Percentiles rank a stretch among this genome's conserved stretches.
phyloP scores from a whole-genome alignment of 2,329 filamentous ascomycete genomes.

The Verticillium zaregamsianum region DNA sequence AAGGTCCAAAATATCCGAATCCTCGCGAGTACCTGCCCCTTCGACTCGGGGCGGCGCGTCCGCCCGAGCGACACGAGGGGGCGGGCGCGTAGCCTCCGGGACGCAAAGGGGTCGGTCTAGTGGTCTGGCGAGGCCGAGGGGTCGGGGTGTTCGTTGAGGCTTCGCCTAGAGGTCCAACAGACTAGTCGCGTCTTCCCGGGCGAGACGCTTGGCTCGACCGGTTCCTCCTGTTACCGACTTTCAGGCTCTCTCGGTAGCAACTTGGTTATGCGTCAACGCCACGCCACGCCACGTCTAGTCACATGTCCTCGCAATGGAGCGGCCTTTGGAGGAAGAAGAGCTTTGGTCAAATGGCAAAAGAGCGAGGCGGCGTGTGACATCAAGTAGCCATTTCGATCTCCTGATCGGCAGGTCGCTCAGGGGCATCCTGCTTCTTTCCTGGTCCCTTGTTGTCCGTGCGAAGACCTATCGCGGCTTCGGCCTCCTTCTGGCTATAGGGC shows the following conservation, averaged over 20 bases:
- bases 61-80: conserved; percentile 17
- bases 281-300: background rate
- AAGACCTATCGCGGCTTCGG: conserved; percentile 74
- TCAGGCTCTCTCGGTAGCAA: background rate
- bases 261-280: background rate
- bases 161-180: background rate
- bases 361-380: background rate
- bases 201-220: background rate
- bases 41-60: conserved; percentile 32
- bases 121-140: conserved; percentile 41
- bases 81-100: conserved; percentile 21
- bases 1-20: conserved; percentile 38
- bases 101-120: conserved; percentile 37
- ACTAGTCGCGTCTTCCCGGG: background rate
- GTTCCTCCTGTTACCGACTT: background rate
- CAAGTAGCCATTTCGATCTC: conserved; percentile 33
- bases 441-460: conserved; percentile 60
- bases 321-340: background rate
- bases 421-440: conserved; percentile 16
- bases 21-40: conserved; percentile 42
- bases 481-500: conserved; percentile 80
- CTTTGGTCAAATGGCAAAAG: background rate
- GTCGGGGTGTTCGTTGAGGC: conserved; percentile 39
- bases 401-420: conserved; percentile 17
- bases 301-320: background rate